These are phyloP conservation scores for Penicillium riverlandense DNA, from an alignment of 495 filamentous ascomycete species.

Conservation along the genomic window DNA sequence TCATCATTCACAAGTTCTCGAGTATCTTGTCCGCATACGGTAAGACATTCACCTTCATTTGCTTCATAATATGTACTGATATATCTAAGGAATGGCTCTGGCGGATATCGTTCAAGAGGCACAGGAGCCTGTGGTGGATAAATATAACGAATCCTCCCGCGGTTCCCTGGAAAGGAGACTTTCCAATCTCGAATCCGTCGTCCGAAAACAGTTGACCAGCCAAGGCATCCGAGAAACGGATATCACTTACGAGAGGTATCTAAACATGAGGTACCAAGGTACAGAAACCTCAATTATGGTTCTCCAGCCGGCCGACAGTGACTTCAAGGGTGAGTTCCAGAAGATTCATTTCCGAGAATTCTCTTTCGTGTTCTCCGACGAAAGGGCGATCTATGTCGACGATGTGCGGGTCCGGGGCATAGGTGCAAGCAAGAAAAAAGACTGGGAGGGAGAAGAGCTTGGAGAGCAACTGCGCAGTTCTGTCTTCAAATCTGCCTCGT, in stretches of 20 bases:
- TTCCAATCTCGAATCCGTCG: not conserved
- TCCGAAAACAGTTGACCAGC: slow-evolving; percentile 56
- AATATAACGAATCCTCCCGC: slow-evolving; percentile 37
- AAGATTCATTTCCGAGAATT: slow-evolving; percentile 86
- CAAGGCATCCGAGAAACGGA: slow-evolving; percentile 53
- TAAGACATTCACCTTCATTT: no score
- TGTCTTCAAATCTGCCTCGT: not conserved
- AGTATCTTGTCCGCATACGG: slow-evolving; percentile 87
- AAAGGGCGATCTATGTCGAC: not conserved
- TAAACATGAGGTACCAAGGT: slow-evolving; percentile 41
- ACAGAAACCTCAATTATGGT: slow-evolving; percentile 41
- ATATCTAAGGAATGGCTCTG: slow-evolving; percentile 60
- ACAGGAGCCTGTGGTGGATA: slow-evolving; percentile 57
- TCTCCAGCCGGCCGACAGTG: slow-evolving; percentile 32
- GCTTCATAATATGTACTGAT: no score
- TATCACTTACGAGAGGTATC: slow-evolving; percentile 69
- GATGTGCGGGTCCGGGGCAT: not conserved
- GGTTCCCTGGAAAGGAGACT: slow-evolving; percentile 9
- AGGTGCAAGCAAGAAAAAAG: not conserved
- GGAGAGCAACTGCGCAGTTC: not conserved
- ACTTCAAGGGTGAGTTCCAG: slow-evolving; percentile 72
- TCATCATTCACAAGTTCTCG: slow-evolving; percentile 83
- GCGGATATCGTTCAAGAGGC: slow-evolving; percentile 88
- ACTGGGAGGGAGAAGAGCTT: not conserved
- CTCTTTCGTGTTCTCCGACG: slow-evolving; percentile 75